Percentiles rank a stretch among this genome's conserved stretches.
phyloP scores from a whole-genome alignment of 768 basidiomycete genomes.

The Rhizopogon sp. region DNA sequence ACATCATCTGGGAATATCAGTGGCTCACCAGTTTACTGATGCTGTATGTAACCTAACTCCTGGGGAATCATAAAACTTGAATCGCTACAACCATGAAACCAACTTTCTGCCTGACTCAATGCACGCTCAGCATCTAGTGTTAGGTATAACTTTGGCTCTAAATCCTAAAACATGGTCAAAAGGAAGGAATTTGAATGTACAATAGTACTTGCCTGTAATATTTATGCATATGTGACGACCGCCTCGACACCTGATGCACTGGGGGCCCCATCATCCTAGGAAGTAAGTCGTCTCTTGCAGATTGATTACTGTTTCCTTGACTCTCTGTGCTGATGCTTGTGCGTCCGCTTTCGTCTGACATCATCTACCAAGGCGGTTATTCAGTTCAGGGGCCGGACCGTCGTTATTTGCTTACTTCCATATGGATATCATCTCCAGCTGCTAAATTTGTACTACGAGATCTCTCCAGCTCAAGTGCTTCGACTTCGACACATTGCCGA shows the following conservation, averaged over 20 bases:
- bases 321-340: slow-evolving; percentile 8
- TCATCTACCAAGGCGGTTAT: slow-evolving; percentile 4
- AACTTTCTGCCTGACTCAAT: background rate
- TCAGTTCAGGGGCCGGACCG: background rate
- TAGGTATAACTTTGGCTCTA: background rate
- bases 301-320: slow-evolving; percentile 4
- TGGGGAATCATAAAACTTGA: background rate
- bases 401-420: slow-evolving; percentile 10
- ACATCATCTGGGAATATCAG: too few relatives aligned
- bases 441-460: background rate
- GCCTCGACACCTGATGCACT: background rate
- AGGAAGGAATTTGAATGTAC: too few relatives aligned
- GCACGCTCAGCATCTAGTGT: background rate
- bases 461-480: background rate
- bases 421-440: slow-evolving; percentile 1
- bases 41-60: background rate
- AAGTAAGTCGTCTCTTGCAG: background rate
- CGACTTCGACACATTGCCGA: background rate
- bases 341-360: slow-evolving; percentile 3
- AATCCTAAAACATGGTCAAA: background rate
- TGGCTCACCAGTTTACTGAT: too few relatives aligned
- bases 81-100: background rate
- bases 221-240: background rate
- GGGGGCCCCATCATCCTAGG: background rate
- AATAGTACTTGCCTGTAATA: background rate